These are phyloP conservation scores for Starmerella apis DNA, from an alignment of 805 yeast genomes.

Conservation along the genomic window DNA sequence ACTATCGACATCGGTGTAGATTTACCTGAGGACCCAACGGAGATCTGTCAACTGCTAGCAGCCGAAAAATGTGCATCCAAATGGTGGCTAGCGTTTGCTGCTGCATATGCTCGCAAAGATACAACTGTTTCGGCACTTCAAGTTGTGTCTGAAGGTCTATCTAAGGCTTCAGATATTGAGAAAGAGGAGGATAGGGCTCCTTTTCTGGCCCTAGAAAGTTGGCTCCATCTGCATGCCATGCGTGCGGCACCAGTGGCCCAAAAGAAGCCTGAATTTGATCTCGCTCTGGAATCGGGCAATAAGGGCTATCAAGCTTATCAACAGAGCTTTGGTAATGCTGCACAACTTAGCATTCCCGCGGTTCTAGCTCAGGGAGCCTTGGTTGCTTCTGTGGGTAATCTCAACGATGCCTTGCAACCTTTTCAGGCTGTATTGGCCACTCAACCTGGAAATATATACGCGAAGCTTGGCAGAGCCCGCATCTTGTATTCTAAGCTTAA, in stretches of 20 bases:
- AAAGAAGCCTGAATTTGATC: constrained; percentile 27
- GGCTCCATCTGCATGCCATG: constrained; percentile 44
- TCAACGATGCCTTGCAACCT: constrained; percentile 59
- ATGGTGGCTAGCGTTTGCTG: constrained; percentile 79
- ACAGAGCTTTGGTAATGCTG: constrained; percentile 33
- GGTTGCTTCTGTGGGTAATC: constrained; percentile 46
- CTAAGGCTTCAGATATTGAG: constrained; percentile 24
- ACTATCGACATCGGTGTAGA: constrained; percentile 72
- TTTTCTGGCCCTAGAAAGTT: constrained; percentile 54
- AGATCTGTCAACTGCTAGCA: constrained; percentile 63
- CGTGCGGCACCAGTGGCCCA: constrained; percentile 28
- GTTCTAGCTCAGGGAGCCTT: constrained; percentile 61
- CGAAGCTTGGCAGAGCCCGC: constrained; percentile 76
- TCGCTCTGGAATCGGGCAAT: constrained; percentile 40
- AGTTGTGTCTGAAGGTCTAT: constrained; percentile 53
- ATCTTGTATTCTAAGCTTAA: constrained; percentile 61
- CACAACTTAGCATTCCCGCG: constrained; percentile 34
- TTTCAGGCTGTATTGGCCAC: constrained; percentile 49
- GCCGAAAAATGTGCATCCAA: constrained; percentile 67
- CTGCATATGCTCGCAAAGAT: constrained; percentile 61
- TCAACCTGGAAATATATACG: constrained; percentile 54
- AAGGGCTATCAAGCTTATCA: constrained; percentile 36
- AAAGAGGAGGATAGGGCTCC: constrained; percentile 39
- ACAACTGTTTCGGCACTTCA: constrained; percentile 51
- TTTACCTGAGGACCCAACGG: constrained; percentile 81